These are phyloP conservation scores for Kondoa subrosea DNA, from an alignment of 768 basidiomycete genomes.

Conservation along the genomic window DNA sequence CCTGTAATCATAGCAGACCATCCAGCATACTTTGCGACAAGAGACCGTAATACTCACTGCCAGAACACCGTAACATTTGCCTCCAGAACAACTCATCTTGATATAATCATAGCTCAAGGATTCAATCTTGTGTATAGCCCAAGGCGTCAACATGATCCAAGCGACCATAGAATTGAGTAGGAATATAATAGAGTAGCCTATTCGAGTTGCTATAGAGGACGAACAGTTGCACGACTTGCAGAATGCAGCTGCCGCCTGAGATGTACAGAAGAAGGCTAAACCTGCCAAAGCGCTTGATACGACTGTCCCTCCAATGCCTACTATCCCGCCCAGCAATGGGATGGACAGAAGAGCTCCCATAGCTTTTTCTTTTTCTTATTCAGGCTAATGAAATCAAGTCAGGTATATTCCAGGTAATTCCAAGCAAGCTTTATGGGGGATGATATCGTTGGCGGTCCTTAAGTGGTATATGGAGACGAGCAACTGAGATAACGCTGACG, in stretches of 20 bases:
- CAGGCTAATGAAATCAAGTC: too few relatives aligned
- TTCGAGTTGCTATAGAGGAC: slow-evolving; percentile 61
- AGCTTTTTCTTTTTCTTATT: too few relatives aligned
- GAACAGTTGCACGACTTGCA: slow-evolving; percentile 99
- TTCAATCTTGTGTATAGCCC: slow-evolving; percentile 69
- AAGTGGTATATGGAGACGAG: too few relatives aligned
- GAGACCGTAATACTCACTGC: slow-evolving; percentile 45
- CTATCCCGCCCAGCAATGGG: slow-evolving; percentile 34
- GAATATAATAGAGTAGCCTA: slow-evolving; percentile 62
- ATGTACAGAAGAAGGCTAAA: slow-evolving; percentile 35
- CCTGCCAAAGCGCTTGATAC: slow-evolving; percentile 62
- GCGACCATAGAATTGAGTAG: slow-evolving; percentile 85
- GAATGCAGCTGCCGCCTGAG: slow-evolving; percentile 23
- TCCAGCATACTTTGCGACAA: slow-evolving; percentile 3
- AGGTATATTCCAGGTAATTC: too few relatives aligned
- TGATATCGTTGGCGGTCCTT: too few relatives aligned
- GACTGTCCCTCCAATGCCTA: slow-evolving; percentile 40
- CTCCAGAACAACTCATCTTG: slow-evolving; percentile 88
- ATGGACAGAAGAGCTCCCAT: too few relatives aligned
- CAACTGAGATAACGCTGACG: too few relatives aligned
- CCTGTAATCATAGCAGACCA: slow-evolving; percentile 24
- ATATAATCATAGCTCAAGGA: slow-evolving; percentile 92
- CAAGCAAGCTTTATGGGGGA: too few relatives aligned
- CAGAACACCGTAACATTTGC: slow-evolving; percentile 88
- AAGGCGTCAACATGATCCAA: slow-evolving; percentile 86